Conservation (phyloP, 306 rosid genomes). For the Lathyrus aphaca region DNA sequence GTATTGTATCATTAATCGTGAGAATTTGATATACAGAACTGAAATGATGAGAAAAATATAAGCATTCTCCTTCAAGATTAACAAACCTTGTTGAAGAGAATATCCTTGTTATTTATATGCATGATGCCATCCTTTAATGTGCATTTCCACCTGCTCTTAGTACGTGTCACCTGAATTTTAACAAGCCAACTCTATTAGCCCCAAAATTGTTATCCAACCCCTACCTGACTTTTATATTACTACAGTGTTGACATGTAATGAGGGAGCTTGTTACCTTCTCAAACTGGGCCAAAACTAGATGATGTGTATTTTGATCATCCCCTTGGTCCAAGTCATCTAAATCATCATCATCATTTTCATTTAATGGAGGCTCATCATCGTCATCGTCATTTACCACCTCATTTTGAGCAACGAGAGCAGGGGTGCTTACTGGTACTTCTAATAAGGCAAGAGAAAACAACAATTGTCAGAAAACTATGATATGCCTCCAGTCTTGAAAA, state of each 20-base stretch:
- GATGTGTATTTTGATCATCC: conserved; percentile 81
- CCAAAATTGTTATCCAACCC: conserved; percentile 35
- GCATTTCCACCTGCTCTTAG: conserved; percentile 99
- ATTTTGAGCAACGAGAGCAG: conserved; percentile 66
- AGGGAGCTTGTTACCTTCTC: conserved; percentile 67
- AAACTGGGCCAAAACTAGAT: conserved; percentile 96
- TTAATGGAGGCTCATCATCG: conserved; percentile 90
- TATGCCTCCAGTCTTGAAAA: conserved; percentile 31
- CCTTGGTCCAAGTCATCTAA: conserved; percentile 90
- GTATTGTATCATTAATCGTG: conserved; percentile 29
- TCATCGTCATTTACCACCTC: conserved; percentile 74
- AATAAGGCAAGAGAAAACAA: conserved; percentile 29
- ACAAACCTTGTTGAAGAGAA: conserved; percentile 92
- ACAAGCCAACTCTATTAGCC: conserved; percentile 17
- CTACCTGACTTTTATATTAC: neutral
- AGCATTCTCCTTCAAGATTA: conserved; percentile 24
- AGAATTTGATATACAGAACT: conserved; percentile 28
- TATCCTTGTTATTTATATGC: conserved; percentile 92
- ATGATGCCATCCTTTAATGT: conserved; percentile 94
- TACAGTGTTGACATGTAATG: conserved; percentile 46
- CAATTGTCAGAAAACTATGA: conserved; percentile 13
- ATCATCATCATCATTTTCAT: conserved; percentile 95
- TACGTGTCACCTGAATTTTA: conserved; percentile 82
- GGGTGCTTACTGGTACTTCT: conserved; percentile 85
- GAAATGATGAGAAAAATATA: conserved; percentile 20